Evolutionary conservation across 208 protist genomes (phyloP), one percentile per base, ranked within the genome.

Genomic region (Crithidia fasciculata): DNA sequence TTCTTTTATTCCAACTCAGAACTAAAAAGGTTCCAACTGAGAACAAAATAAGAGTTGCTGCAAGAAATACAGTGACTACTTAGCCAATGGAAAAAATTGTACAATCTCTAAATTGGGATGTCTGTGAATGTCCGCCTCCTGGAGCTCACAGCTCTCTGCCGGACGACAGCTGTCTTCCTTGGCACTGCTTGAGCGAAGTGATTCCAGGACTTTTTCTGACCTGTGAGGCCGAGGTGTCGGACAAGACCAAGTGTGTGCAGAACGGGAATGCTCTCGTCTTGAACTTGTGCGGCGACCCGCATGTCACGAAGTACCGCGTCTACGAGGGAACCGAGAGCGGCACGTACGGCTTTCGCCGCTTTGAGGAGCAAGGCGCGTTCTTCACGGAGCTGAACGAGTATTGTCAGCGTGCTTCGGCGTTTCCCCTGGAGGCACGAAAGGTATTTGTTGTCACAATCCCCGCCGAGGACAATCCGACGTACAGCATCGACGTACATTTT

Each of bases 401-500:
- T 61, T 79, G 45, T 67, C 74, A 37, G 15, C 7, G 4, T 15
- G 52, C 62, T 6, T 41, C 81, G 10, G 76, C 78, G 6, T 56
- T 72, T 6, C 54, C 70, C 16, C 10, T 71, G 28, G 37, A 75
- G 28, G 47, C 66, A 8, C 72, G 82, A 40, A 91, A 83, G 52
- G 73, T 95, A 45, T 96, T 94, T 81, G 52, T 94, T 41, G 72
- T 82, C 15, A 92, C 77, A 8, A 78, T 96, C 67, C 47, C 85
- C 15, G 89, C 89, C 12, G 76, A 88, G 56, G 92, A 96, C 57
- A 76, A 63, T 19, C 85, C 92, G 8, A 81, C 72, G n/a, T 96
- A 95, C 70, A 81, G 85, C 44, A 91, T 96, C 41, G 82, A 82
- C 15, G 43, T 73, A 37, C 85, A 94, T 59, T 95, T 96, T 76